phyloP scores from a whole-genome alignment of 306 rosid species.

The Cyamopsis tetragonoloba region DNA sequence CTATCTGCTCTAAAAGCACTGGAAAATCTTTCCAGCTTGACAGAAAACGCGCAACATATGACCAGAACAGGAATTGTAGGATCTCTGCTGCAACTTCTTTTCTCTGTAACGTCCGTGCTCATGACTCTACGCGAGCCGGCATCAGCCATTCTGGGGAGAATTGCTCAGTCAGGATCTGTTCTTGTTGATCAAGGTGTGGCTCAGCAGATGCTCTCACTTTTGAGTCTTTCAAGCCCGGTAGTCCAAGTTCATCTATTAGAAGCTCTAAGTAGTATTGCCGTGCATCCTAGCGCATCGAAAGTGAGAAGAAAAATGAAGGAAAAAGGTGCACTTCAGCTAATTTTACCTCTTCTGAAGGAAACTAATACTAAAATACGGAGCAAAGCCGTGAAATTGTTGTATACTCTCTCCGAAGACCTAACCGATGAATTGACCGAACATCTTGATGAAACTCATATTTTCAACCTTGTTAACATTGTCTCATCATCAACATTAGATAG shows the following conservation, averaged over 20 bases:
- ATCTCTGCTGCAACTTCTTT: conserved; percentile 71
- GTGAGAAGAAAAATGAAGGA: conserved; percentile 64
- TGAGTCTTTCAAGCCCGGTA: conserved; percentile 63
- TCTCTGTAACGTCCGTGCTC: conserved; percentile 79
- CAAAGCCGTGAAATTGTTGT: conserved; percentile 47
- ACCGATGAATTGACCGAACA: conserved; percentile 59
- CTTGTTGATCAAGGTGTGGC: conserved; percentile 51
- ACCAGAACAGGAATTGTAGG: conserved; percentile 52
- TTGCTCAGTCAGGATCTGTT: conserved; percentile 62
- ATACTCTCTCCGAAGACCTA: conserved; percentile 59
- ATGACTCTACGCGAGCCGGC: conserved; percentile 85
- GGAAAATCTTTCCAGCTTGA: conserved; percentile 56
- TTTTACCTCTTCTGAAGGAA: conserved; percentile 63
- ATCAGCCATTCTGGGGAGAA: conserved; percentile 65
- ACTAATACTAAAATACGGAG: conserved; percentile 41
- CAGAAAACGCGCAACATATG: conserved; percentile 54
- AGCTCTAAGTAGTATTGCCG: conserved; percentile 62
- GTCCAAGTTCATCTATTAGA: conserved; percentile 60
- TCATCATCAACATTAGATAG: conserved; percentile 40
- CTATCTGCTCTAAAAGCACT: conserved; percentile 71
- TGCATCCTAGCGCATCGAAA: conserved; percentile 49
- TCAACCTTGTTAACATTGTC: conserved; percentile 41
- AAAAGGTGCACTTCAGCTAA: conserved; percentile 64
- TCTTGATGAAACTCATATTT: conserved; percentile 49
- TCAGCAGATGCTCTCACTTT: conserved; percentile 76